Conservation (phyloP, 768 basidiomycete species). For the Leccinum truebloodii region DNA sequence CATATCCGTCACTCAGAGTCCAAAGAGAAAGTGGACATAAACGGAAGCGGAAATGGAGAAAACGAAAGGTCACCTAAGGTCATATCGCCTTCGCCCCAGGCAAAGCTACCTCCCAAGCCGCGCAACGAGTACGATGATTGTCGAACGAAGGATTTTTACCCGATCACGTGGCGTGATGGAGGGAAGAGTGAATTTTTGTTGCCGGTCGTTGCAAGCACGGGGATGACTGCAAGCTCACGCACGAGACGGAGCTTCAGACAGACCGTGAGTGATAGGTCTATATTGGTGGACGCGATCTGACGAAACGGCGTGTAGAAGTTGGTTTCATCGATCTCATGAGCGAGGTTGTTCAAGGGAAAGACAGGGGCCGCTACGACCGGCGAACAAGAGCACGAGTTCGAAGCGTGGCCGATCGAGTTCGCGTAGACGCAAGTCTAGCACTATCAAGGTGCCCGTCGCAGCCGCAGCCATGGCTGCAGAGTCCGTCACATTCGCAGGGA, state of each 20-base stretch:
- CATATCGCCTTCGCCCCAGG: slow-evolving; percentile 2
- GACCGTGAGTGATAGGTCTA: slow-evolving; percentile 22
- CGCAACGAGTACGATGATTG: slow-evolving; percentile 35
- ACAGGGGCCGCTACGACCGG: background rate
- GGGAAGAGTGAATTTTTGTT: slow-evolving; percentile 31
- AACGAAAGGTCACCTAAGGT: background rate
- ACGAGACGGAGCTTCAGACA: slow-evolving; percentile 27
- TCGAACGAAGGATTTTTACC: slow-evolving; percentile 53
- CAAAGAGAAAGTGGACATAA: background rate
- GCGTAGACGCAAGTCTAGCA: slow-evolving; percentile 10
- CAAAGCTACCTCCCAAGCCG: slow-evolving; percentile 31
- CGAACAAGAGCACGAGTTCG: slow-evolving; percentile 2
- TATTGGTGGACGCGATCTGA: slow-evolving; percentile 1
- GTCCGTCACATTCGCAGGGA: slow-evolving; percentile 3
- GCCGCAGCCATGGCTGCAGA: background rate
- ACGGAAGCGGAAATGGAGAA: background rate
- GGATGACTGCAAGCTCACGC: slow-evolving; percentile 31
- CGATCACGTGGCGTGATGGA: slow-evolving; percentile 68
- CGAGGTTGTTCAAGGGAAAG: background rate
- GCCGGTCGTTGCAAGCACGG: slow-evolving; percentile 29
- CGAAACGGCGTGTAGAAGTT: slow-evolving; percentile 6
- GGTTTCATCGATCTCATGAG: slow-evolving; percentile 18
- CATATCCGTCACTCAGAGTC: slow-evolving; percentile 41
- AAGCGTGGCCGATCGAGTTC: slow-evolving; percentile 10
- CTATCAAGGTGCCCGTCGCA: slow-evolving; percentile 1